Conservation (phyloP, 225 moss, liverwort and hornwort species). For the Marchantia paleacea region DNA sequence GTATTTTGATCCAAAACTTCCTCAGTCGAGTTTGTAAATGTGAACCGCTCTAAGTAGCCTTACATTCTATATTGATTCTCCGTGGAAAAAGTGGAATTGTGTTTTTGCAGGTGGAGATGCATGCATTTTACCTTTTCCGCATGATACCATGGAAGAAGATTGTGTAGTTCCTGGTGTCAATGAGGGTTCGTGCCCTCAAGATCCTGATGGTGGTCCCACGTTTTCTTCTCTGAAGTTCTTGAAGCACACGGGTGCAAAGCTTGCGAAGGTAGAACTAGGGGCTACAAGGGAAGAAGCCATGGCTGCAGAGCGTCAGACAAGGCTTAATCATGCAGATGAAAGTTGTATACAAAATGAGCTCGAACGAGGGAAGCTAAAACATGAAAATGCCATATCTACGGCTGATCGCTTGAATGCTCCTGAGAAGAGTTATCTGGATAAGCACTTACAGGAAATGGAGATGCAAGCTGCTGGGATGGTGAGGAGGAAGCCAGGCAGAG, state of each 20-base stretch:
- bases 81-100: not conserved
- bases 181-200: not conserved
- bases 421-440: not conserved
- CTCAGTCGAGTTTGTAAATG: too few relatives aligned
- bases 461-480: constrained; percentile 70
- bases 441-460: constrained; percentile 18
- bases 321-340: constrained; percentile 23
- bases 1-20: too few relatives aligned
- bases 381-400: not conserved
- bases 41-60: too few relatives aligned
- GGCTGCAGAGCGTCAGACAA: constrained; percentile 60
- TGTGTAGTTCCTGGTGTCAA: not conserved
- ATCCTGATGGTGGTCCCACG: not conserved
- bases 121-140: constrained; percentile 59
- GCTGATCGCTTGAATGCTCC: not conserved
- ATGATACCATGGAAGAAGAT: not conserved
- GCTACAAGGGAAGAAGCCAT: constrained; percentile 63
- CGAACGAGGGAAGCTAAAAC: not conserved
- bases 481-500: constrained; percentile 92
- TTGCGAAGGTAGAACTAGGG: constrained; percentile 57
- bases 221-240: constrained; percentile 19
- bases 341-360: not conserved
- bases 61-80: too few relatives aligned
- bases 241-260: constrained; percentile 89
- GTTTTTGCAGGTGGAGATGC: constrained; percentile 81